Base-by-base conservation (phyloP, 1,139 yeast species). In the Sugiyamaella neomexicana region DNA sequence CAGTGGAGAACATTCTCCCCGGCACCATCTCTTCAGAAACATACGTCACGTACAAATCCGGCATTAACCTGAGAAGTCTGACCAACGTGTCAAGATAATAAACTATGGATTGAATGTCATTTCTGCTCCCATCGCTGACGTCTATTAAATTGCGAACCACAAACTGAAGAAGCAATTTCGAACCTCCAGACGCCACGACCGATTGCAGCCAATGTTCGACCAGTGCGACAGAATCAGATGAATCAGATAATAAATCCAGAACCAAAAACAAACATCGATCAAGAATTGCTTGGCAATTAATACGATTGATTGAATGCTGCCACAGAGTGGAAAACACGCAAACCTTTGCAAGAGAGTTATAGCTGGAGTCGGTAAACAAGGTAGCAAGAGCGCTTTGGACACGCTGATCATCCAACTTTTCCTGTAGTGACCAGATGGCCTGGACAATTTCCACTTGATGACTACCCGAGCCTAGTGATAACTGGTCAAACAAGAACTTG, bases 221-320 rank as follows among this genome's bases (percentile, higher is more conserved):
- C n/a, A 77, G 71, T 4, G 80, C 65, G 32, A 58, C 23, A 29
- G 43, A 45, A 45, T 25, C 53, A 25, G 29, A 40, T 34, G 71
- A 58, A 7, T 59, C 57, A 15, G 60, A 60, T 17, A 87, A 65
- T 49, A 81, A 86, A 65, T 89, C 96, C 16, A 89, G 66, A 10
- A 89, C 72, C 4, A 89, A 65, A 57, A 84, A 82, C n/a, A 89
- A 69, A 0, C 96, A 93, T 55, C 85, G 75, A 10, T 78, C 73
- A 20, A 89, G 69, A 7, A 90, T 71, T 0, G 68, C 63, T 10
- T 78, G 79, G 13, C 70, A 74, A 36, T 71, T 70, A 12, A 66
- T 60, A 3, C 77, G 71, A 37, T 72, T 72, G 15, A 71, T 66
- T 29, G 79, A 67, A 55, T 72, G 73, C 7, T 62, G 60, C 82